Evolutionary conservation across 441 rosid genomes (phyloP), one percentile per base, ranked within the genome.

Genomic region (Gossypium gossypioides): DNA sequence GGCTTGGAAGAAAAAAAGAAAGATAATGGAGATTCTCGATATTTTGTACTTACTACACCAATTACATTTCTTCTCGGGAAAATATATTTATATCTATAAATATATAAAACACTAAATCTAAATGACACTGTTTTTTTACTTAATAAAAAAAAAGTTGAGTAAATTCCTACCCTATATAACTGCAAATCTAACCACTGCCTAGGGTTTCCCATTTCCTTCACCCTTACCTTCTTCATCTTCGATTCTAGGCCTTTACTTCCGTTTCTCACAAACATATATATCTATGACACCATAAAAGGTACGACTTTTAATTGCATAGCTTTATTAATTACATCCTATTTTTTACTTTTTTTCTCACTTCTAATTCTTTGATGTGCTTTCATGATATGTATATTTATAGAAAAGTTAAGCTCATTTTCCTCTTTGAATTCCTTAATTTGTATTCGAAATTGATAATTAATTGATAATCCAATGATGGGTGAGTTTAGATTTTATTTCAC

Each of bases 191-290:
- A 72, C 16, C 15, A 5, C 2, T 1, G 57, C 46, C 42, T 63
- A 84, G 88, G 89, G 86, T 81, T 87, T 78, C 76, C 34, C 52
- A 32, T 56, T 55, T 6, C 74, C 77, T 77, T 78, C 40, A 63
- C 62, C 69, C 21, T 56, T 56, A 12, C 7, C 73, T 54, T 69
- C 27, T 75, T 73, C 52, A 64, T 61, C 48, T 56, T 24, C 61
- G 61, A 64, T 63, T 75, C 74, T 75, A 75, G 64, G 68, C 80
- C 79, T 57, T 69, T 77, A 55, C 75, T 72, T 67, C 59, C 79
- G 55, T 77, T 73, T 65, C 75, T 78, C 72, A 67, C 25, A 54
- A 54, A 18, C 13, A 18, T 54, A 54, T 54, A 54, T 54, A 54
- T 68, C 66, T 63, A 57, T 65, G 9, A 13, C 13, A 63, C 16